Evolutionary conservation across 441 rosid genomes (phyloP).

Genomic region (Adansonia rubrostipa): DNA sequence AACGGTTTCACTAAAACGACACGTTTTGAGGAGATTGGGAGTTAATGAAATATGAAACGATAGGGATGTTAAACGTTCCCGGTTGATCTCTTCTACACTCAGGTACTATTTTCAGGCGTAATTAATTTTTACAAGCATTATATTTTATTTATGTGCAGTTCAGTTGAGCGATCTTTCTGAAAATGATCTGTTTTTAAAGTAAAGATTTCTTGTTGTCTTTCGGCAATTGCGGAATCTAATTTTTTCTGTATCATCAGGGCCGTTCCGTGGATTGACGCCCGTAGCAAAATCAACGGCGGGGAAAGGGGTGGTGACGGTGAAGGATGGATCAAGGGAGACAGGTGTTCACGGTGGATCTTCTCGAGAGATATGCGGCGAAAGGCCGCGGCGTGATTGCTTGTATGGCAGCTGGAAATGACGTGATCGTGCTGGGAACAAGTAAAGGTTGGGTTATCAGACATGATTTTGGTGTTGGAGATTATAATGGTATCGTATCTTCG

Average conservation of each 20-base stretch:
- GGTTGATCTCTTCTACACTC: conserved; percentile 9
- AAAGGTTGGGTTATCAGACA: conserved; percentile 95
- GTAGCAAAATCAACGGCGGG: conserved; percentile 10
- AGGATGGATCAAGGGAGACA: conserved; percentile 80
- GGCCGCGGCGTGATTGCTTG: conserved; percentile 90
- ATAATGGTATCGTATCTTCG: conserved; percentile 55
- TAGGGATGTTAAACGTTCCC: not conserved
- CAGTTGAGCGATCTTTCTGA: not conserved
- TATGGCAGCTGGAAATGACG: conserved; percentile 99
- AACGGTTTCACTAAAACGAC: not conserved
- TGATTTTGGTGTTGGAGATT: conserved; percentile 88
- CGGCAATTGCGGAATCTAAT: not conserved
- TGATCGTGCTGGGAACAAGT: conserved; percentile 89
- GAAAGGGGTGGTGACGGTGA: not conserved
- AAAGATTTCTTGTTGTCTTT: not conserved
- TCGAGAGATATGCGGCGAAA: conserved; percentile 88
- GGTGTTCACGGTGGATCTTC: conserved; percentile 89
- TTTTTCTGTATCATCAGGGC: not conserved
- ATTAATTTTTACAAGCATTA: not conserved
- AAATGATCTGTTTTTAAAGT: not conserved
- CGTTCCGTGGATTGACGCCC: not conserved
- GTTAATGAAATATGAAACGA: not conserved
- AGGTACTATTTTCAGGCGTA: not conserved
- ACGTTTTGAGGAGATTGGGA: not conserved
- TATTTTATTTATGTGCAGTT: not conserved